Base-by-base conservation (phyloP, 345 rosid species). In the Physaria fendleri region DNA sequence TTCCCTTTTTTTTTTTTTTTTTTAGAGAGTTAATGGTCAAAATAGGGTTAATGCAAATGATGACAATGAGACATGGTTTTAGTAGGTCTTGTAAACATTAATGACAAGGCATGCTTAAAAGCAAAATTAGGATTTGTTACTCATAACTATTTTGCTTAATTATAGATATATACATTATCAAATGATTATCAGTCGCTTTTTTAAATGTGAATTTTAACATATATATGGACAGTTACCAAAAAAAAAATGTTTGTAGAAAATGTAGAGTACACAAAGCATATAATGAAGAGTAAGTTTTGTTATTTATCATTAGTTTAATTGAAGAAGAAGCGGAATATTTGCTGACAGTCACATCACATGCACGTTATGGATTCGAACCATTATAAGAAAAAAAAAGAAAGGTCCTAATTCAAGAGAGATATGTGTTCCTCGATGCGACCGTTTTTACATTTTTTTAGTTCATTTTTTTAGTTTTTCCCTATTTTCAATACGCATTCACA, bases 321-420 rank as follows among this genome's bases (percentile, higher is more conserved):
- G 62, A 42, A 56, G 23, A 1, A 43, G 16, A n/a, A n/a, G n/a
- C 45, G 42, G 64, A 65, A 65, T 56, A 65, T 65, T 56, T 56
- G 64, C 71, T 56, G 71, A 65, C 71, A 56, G 13, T 45, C 46
- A 45, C 38, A 45, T 45, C 70, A 65, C 64, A 66, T 65, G 71
- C 64, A 23, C n/a, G 46, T 35, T 65, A n/a, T 65, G 30, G 69
- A 45, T 6, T 34, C 46, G 23, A 47, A 66, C 56, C 63, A n/a
- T 63, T 56, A 53, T 4, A n/a, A n/a, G n/a, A n/a, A n/a, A n/a
- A n/a, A n/a, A n/a, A 5, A 17, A 54, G 24, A n/a, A n/a, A n/a
- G n/a, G n/a, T 45, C 63, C 46, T 39, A 45, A 54, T 56, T 46
- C 62, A 56, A 56, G 64, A 56, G 57, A 66, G n/a, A n/a, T 56